Percentiles rank a stretch among this genome's conserved stretches.
Conservation (phyloP, 805 yeast genomes). For the Yarrowia keelungensis region DNA sequence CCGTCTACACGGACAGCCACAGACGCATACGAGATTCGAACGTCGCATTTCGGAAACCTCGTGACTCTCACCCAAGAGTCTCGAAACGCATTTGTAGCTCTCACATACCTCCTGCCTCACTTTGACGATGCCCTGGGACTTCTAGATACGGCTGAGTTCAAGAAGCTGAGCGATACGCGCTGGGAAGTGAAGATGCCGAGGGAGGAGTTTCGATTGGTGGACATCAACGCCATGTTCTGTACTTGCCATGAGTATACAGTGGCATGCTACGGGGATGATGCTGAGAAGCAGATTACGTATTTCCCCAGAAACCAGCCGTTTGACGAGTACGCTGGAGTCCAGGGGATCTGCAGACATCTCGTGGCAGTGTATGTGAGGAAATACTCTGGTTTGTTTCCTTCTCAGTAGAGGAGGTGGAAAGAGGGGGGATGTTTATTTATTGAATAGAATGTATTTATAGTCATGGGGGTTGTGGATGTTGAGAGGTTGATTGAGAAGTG, state of each 20-base stretch:
- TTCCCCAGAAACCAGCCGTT: constrained; percentile 26
- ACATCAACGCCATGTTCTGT: constrained; percentile 28
- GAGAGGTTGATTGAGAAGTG: too few species aligned
- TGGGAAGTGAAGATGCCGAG: constrained; percentile 15
- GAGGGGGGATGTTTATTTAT: too few species aligned
- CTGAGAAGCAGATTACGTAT: background rate
- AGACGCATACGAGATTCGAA: constrained; percentile 17
- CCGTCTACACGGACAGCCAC: constrained; percentile 16
- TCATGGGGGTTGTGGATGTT: too few species aligned
- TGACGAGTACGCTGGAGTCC: constrained; percentile 24
- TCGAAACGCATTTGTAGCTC: constrained; percentile 24
- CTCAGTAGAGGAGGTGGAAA: background rate
- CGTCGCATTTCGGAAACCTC: constrained; percentile 30
- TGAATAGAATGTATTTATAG: too few species aligned
- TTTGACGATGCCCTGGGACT: constrained; percentile 26
- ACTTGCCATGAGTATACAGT: constrained; percentile 18
- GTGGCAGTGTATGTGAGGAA: constrained; percentile 26
- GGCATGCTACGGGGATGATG: constrained; percentile 10
- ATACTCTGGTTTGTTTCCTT: constrained; percentile 6
- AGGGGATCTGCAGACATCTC: constrained; percentile 23
- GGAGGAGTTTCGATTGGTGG: constrained; percentile 18
- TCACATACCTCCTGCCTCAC: constrained; percentile 9
- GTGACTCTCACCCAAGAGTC: constrained; percentile 13
- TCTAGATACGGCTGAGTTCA: constrained; percentile 19
- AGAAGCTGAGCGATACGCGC: background rate